Conservation (phyloP, 1,139 yeast genomes). For the Protomyces macrosporus region DNA sequence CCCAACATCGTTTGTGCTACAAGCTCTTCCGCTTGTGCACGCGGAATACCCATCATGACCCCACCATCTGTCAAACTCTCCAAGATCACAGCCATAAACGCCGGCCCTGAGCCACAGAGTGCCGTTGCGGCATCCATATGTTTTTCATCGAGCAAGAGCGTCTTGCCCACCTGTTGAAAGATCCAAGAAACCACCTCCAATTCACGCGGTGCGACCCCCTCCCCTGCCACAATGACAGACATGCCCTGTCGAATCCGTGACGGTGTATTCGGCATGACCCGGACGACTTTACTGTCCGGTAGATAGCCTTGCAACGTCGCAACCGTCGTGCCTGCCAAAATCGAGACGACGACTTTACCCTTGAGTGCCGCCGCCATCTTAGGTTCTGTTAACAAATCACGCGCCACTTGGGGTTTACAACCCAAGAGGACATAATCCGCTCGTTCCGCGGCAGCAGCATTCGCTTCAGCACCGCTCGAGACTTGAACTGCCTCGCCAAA, state of each 20-base stretch:
- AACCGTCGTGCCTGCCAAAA: slow-evolving; percentile 90
- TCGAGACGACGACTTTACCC: slow-evolving; percentile 65
- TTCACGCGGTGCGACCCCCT: slow-evolving; percentile 43
- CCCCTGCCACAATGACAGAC: slow-evolving; percentile 66
- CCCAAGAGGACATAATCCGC: slow-evolving; percentile 75
- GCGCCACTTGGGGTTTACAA: slow-evolving; percentile 45
- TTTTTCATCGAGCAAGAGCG: slow-evolving; percentile 50
- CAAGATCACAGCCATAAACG: slow-evolving; percentile 81
- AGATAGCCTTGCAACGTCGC: slow-evolving; percentile 48
- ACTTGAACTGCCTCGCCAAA: slow-evolving; percentile 52
- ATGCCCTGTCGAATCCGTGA: slow-evolving; percentile 83
- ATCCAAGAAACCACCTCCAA: slow-evolving; percentile 64
- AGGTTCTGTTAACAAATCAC: slow-evolving; percentile 46
- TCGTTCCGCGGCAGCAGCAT: slow-evolving; percentile 40
- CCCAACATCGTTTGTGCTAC: slow-evolving; percentile 95
- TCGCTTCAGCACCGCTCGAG: slow-evolving; percentile 35
- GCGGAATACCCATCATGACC: slow-evolving; percentile 88
- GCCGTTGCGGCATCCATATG: slow-evolving; percentile 97
- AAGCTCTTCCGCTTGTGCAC: slow-evolving; percentile 71
- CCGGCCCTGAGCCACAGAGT: slow-evolving; percentile 94
- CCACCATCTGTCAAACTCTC: slow-evolving; percentile 95
- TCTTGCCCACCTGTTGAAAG: slow-evolving; percentile 53
- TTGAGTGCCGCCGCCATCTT: slow-evolving; percentile 42
- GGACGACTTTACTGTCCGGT: slow-evolving; percentile 49
- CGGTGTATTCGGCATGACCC: slow-evolving; percentile 98